Evolutionary conservation across 495 filamentous ascomycete genomes (phyloP).

Genomic region (Aspergillus bertholletiae): DNA sequence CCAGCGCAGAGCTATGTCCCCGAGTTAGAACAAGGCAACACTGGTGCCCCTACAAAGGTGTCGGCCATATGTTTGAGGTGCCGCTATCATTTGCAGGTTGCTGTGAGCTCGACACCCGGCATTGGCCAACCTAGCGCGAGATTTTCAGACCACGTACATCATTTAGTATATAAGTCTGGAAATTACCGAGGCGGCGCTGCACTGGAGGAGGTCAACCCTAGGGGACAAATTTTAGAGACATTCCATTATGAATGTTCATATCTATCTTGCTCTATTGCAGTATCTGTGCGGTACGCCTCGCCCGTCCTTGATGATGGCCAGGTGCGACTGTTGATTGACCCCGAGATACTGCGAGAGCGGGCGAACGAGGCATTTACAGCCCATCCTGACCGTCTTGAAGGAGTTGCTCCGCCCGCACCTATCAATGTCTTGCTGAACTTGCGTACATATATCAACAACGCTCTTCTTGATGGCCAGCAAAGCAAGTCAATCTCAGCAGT

Average conservation of each 20-base stretch:
- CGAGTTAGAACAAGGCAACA: conserved; percentile 31
- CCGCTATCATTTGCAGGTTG: conserved; percentile 51
- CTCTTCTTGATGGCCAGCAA: conserved; percentile 41
- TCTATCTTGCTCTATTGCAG: conserved; percentile 47
- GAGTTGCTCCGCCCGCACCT: conserved; percentile 41
- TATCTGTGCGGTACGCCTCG: conserved; percentile 52
- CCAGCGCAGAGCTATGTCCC: conserved; percentile 47
- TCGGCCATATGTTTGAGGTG: conserved; percentile 55
- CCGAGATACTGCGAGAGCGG: conserved; percentile 47
- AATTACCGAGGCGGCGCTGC: conserved; percentile 24
- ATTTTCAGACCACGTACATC: conserved; percentile 39
- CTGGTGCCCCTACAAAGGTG: conserved; percentile 44
- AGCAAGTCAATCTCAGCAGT: conserved; percentile 57
- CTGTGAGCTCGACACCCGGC: conserved; percentile 37
- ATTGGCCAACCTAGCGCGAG: conserved; percentile 14
- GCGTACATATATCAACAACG: conserved; percentile 59
- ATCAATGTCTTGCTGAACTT: conserved; percentile 54
- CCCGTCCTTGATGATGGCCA: conserved; percentile 49
- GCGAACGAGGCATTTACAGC: conserved; percentile 48
- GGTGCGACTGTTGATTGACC: conserved; percentile 55
- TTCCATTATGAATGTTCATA: conserved; percentile 60
- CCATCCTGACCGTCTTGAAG: conserved; percentile 58
- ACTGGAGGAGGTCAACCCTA: conserved; percentile 23
- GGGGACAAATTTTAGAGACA: conserved; percentile 35
- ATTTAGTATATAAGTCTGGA: conserved; percentile 40